These are phyloP conservation scores for Diaporthe sp. DNA, from an alignment of 2,329 filamentous ascomycete genomes.

Conservation along the genomic window DNA sequence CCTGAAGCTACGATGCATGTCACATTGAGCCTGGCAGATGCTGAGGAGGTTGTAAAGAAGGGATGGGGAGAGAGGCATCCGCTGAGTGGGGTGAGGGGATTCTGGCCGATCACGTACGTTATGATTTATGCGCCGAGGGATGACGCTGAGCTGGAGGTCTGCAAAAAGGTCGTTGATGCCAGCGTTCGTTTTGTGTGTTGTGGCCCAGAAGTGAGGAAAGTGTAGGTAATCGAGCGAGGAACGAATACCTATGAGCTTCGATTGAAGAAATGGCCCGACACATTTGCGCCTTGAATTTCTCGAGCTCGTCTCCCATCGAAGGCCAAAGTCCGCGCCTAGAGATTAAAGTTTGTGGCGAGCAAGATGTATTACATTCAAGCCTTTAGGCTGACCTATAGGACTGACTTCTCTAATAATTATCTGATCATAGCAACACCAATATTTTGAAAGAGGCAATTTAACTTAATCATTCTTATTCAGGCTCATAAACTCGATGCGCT, in stretches of 20 bases:
- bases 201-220: neutral
- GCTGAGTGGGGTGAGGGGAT: constrained; percentile 47
- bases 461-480: too few species aligned
- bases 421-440: too few species aligned
- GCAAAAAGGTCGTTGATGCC: constrained; percentile 44
- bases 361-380: too few species aligned
- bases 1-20: constrained; percentile 54
- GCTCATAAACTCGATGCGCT: too few species aligned
- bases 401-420: too few species aligned
- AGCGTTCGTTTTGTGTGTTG: constrained; percentile 35
- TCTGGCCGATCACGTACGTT: constrained; percentile 53
- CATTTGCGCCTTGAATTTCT: too few species aligned
- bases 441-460: too few species aligned
- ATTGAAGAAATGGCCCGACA: constrained; percentile 43
- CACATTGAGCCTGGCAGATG: constrained; percentile 53
- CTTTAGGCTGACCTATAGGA: too few species aligned
- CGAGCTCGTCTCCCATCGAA: too few species aligned
- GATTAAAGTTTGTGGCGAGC: too few species aligned
- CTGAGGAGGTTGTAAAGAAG: constrained; percentile 48
- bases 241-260: neutral
- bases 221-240: neutral
- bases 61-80: constrained; percentile 57
- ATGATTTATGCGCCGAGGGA: constrained; percentile 56
- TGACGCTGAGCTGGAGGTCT: constrained; percentile 50
- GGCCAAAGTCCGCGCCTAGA: too few species aligned